phyloP scores from a whole-genome alignment of 1,139 yeast species.

The Meyerozyma guilliermondii region DNA sequence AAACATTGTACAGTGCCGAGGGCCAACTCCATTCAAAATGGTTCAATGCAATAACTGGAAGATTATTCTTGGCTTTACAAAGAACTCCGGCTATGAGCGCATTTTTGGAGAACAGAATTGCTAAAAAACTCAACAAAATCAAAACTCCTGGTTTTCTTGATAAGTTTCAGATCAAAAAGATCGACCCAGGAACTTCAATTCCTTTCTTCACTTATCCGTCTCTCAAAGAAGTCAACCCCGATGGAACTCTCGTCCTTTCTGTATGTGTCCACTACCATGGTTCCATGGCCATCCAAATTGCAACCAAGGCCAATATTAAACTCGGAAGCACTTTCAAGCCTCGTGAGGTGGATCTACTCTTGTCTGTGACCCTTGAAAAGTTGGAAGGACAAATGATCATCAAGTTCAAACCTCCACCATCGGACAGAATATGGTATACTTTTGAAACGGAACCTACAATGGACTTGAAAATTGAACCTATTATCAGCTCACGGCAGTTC shows the following conservation, averaged over 20 bases:
- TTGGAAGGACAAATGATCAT: slow-evolving; percentile 72
- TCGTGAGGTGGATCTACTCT: slow-evolving; percentile 69
- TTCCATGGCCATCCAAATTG: slow-evolving; percentile 63
- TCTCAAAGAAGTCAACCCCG: slow-evolving; percentile 67
- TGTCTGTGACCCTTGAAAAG: slow-evolving; percentile 65
- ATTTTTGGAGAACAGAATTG: slow-evolving; percentile 53
- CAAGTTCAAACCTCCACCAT: slow-evolving; percentile 81
- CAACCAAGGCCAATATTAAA: slow-evolving; percentile 72
- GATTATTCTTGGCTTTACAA: slow-evolving; percentile 73
- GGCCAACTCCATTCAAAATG: slow-evolving; percentile 82
- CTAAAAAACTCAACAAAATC: slow-evolving; percentile 69
- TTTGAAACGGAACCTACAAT: slow-evolving; percentile 76
- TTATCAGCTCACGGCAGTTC: slow-evolving; percentile 77
- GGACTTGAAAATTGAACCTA: slow-evolving; percentile 76
- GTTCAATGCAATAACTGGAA: slow-evolving; percentile 83
- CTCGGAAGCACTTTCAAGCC: slow-evolving; percentile 73
- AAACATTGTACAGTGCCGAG: slow-evolving; percentile 72
- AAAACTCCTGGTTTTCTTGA: slow-evolving; percentile 85
- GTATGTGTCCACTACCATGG: slow-evolving; percentile 69
- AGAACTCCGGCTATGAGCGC: slow-evolving; percentile 62
- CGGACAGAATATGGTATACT: slow-evolving; percentile 85
- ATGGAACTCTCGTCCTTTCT: slow-evolving; percentile 68
- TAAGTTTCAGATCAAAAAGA: slow-evolving; percentile 66
- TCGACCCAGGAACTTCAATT: slow-evolving; percentile 75
- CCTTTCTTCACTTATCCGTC: slow-evolving; percentile 77